A percentile compares a stretch with the other conserved stretches of the same genome.
phyloP scores from a whole-genome alignment of 2,329 filamentous ascomycete species.

The Botrytis cinerea region DNA sequence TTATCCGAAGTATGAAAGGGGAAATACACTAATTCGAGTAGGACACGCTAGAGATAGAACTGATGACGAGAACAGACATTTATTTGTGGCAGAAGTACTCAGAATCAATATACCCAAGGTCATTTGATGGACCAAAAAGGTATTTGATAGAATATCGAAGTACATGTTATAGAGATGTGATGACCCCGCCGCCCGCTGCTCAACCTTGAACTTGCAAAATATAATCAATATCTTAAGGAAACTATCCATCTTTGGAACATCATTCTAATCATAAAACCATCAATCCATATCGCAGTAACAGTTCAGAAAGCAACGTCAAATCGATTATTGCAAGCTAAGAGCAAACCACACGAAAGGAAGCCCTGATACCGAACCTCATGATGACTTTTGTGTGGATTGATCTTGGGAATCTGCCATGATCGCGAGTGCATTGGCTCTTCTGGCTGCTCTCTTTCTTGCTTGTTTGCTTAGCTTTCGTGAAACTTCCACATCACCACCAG shows the following conservation, averaged over 20 bases:
- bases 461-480: not conserved
- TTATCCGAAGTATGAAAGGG: conserved; percentile 11
- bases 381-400: not conserved
- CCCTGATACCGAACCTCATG: not conserved
- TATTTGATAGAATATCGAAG: not conserved
- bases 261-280: fast-evolving
- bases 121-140: not conserved
- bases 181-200: not conserved
- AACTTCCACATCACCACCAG: not conserved
- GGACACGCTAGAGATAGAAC: no score
- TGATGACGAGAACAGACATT: not conserved
- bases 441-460: not conserved
- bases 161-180: not conserved
- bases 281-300: not conserved
- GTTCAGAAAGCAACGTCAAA: not conserved
- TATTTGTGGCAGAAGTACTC: fast-evolving
- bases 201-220: not conserved
- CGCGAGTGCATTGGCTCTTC: not conserved
- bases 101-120: fast-evolving
- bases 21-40: not conserved
- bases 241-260: no score
- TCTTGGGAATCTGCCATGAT: fast-evolving
- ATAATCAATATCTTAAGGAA: not conserved
- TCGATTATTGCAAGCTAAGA: not conserved
- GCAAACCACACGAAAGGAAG: not conserved